Base-by-base conservation (phyloP, 2,329 filamentous ascomycete species). In the Dactylonectria estremocensis region DNA sequence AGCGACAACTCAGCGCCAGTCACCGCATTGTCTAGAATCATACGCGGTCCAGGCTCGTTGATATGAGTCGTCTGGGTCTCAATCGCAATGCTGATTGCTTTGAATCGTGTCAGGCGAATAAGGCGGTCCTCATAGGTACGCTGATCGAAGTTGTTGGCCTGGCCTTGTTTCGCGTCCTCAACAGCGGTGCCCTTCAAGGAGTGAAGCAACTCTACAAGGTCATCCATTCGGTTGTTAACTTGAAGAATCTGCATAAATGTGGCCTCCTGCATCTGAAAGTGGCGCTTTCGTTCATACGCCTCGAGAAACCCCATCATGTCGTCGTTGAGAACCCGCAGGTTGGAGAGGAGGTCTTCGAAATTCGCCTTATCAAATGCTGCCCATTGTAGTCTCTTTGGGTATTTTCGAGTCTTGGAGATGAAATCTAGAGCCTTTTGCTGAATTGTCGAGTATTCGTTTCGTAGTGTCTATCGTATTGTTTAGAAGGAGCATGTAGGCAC, bases 201-300 rank as follows among this genome's bases (percentile, higher is more conserved):
- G n/a, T 49, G 24, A 3, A 48, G 40, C 9, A 59, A 37, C 14
- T 50, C 28, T 16, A 37, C 24, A 5, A 59, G 45, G 18, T 40
- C 24, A 8, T 22, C 46, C 28, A 59, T 50, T 5, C 43, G 14
- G 56, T 59, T 59, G 9, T 59, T 59, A 9, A 59, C 37, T 8
- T 48, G 40, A 31, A 59, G 56, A 22, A 59, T 59, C 18, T 59
- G 56, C 56, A 59, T 59, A 28, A 59, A 59, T 10, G 43, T 59
- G 8, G 56, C 40, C n/a, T 59, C 56, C 37, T 50, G 56, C 56
- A 59, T 59, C 28, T 59, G 56, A 18, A 59, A 50, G 24, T 50
- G 45, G 9, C 45, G 24, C 10, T 59, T 49, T 16, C 56, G 24
- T 8, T 59, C 56, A 24, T 59, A 59, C 3, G 56, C 28, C 24